phyloP scores from a whole-genome alignment of 1,139 yeast genomes.

The Protomyces inundatus region DNA sequence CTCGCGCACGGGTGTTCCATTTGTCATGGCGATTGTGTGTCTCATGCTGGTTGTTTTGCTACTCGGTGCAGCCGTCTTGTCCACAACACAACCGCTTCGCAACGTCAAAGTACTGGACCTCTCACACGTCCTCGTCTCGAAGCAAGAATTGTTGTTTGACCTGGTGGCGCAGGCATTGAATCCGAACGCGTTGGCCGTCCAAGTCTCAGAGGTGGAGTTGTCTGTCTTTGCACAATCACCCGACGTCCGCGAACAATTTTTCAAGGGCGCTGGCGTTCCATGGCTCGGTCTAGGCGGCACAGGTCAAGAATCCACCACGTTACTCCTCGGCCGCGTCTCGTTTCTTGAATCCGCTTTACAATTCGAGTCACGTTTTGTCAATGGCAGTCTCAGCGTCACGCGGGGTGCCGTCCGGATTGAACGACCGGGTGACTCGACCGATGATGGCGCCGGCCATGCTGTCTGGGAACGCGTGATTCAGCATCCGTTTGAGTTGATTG shows the following conservation, averaged over 20 bases:
- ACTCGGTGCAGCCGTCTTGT: slow-evolving; percentile 52
- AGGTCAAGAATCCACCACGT: slow-evolving; percentile 46
- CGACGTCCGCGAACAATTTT: slow-evolving; percentile 40
- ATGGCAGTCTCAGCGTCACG: slow-evolving; percentile 39
- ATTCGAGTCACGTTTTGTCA: slow-evolving; percentile 72
- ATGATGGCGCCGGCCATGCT: slow-evolving; percentile 39
- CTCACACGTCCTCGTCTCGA: slow-evolving; percentile 69
- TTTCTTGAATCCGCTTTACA: slow-evolving; percentile 65
- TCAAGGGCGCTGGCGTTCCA: background rate
- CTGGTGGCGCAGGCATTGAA: slow-evolving; percentile 72
- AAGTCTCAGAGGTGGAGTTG: slow-evolving; percentile 61
- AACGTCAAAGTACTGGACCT: slow-evolving; percentile 57
- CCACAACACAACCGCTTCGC: slow-evolving; percentile 78
- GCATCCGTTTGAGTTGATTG: slow-evolving; percentile 79
- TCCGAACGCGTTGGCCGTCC: slow-evolving; percentile 75
- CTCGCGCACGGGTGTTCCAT: background rate
- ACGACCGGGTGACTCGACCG: slow-evolving; percentile 69
- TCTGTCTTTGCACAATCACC: slow-evolving; percentile 85
- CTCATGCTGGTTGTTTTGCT: slow-evolving; percentile 21
- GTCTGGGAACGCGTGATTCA: slow-evolving; percentile 73
- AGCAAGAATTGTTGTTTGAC: slow-evolving; percentile 79
- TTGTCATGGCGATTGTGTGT: slow-evolving; percentile 18
- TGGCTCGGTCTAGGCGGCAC: background rate
- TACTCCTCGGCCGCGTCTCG: slow-evolving; percentile 65
- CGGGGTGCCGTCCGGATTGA: slow-evolving; percentile 65